Base-by-base conservation (phyloP, 202 grass and related monocot species). In the Brachypodium distachyon region DNA sequence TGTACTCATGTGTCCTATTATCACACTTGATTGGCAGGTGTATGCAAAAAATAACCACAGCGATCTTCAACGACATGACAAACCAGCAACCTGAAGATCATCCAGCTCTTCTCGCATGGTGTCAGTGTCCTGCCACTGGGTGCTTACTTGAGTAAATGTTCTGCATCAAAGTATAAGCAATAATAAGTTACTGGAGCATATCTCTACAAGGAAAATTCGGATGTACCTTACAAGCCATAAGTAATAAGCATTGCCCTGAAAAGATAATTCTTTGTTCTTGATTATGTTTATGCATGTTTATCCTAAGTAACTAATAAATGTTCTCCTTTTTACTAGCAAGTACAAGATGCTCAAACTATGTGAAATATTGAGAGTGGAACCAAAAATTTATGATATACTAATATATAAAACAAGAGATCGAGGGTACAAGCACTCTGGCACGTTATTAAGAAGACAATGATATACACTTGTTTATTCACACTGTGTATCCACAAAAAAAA, bases 111-210 rank as follows among this genome's bases (percentile, higher is more conserved):
- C 95, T 82, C 95, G 85, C 91, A 97, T 97, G 56, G 95, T 94
- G 58, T 97, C 94, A 17, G 91, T 97, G 80, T 97, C 94, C 85
- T 94, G 95, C 95, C 95, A 97, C 77, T 94, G 95, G 54, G 82
- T 72, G 73, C 95, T 97, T 77, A 97, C 94, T 94, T 97, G 95
- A 84, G 95, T 97, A 84, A 97, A 97, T 88, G 95, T 97, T 94
- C 95, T 97, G 76, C 77, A 86, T 72, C 62, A 83, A 77, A 18
- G 81, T 33, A 59, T n/a, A 87, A 80, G 50, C 27, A 74, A 61
- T 46, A 75, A 79, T 62, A 48, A 83, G 51, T 50, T 39, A 55
- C 19, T 11, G 2, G 21, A 67, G 33, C 32, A 78, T 73, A n/a
- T n/a, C n/a, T n/a, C 28, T 51, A 67, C 1, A 4, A 58, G 50